Percentiles rank a stretch among this genome's conserved stretches.
Evolutionary conservation across 1,284 basidiomycete genomes (phyloP).

Genomic region (Ustilago cynodontis): DNA sequence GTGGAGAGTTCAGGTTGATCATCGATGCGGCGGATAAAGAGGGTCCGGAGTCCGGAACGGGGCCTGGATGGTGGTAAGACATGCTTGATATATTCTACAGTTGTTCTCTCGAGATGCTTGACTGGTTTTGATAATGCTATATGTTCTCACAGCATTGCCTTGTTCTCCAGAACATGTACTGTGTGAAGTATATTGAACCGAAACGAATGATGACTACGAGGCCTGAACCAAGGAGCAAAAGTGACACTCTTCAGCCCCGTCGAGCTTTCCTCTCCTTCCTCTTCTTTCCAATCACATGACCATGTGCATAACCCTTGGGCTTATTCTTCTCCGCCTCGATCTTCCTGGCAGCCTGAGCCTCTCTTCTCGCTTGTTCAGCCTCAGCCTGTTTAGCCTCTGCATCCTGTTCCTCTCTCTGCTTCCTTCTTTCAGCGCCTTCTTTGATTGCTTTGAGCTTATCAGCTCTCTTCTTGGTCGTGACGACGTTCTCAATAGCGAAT

Average conservation of each 20-base stretch:
- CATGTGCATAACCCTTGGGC: slow-evolving; percentile 43
- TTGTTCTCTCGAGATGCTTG: not conserved
- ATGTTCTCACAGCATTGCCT: not conserved
- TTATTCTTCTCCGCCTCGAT: slow-evolving; percentile 44
- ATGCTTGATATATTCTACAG: not conserved
- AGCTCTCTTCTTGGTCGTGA: slow-evolving; percentile 61
- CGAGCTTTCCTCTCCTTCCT: slow-evolving; percentile 57
- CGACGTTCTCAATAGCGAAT: slow-evolving; percentile 68
- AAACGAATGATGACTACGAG: not conserved
- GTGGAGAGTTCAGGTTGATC: slow-evolving; percentile 45
- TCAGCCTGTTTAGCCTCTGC: slow-evolving; percentile 5
- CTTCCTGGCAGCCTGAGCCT: slow-evolving; percentile 35
- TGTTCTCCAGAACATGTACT: not conserved
- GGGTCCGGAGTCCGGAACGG: slow-evolving; percentile 43
- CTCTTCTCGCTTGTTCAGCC: slow-evolving; percentile 18
- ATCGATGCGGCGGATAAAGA: slow-evolving; percentile 52
- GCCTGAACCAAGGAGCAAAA: not conserved
- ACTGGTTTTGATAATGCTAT: slow-evolving; percentile 3
- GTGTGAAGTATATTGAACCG: not conserved
- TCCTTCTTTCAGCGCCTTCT: slow-evolving; percentile 38
- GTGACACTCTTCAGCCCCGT: slow-evolving; percentile 15
- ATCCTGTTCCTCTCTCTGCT: slow-evolving; percentile 29
- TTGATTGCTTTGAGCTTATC: slow-evolving; percentile 54
- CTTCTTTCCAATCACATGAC: slow-evolving; percentile 65
- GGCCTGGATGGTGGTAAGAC: slow-evolving; percentile 48